Conservation (phyloP, 2,329 filamentous ascomycete species). For the Fusarium sp. region DNA sequence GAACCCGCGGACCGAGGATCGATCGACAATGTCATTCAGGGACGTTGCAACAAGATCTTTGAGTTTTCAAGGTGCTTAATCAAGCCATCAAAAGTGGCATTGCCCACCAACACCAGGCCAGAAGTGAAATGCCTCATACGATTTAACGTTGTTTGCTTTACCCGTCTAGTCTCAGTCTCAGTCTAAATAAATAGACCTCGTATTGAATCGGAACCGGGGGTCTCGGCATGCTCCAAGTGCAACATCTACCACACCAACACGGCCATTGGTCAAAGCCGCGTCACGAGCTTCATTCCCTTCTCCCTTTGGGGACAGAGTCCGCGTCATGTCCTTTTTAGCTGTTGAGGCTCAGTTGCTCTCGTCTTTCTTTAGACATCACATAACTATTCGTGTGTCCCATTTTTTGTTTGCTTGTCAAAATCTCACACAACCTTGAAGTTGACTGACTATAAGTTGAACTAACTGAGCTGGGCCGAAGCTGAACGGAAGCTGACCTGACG, state of each 20-base stretch:
- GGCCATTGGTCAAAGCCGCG: slow-evolving; percentile 31
- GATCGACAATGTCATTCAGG: slow-evolving; percentile 23
- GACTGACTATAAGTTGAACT: neutral
- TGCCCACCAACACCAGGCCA: neutral
- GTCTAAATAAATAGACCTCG: slow-evolving; percentile 11
- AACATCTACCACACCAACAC: slow-evolving; percentile 25
- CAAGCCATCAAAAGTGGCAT: slow-evolving; percentile 2
- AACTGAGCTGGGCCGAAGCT: neutral
- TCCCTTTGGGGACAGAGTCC: slow-evolving; percentile 27
- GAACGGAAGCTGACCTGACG: slow-evolving; percentile 1
- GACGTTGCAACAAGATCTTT: slow-evolving; percentile 14
- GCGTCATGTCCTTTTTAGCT: slow-evolving; percentile 22
- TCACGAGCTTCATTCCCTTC: slow-evolving; percentile 32
- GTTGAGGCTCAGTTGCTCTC: slow-evolving; percentile 18
- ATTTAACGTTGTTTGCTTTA: neutral
- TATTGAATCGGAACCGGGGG: slow-evolving; percentile 26
- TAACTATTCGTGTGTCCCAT: slow-evolving; percentile 8
- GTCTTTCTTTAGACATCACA: neutral
- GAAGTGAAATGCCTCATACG: slow-evolving; percentile 13
- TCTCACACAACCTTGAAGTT: neutral
- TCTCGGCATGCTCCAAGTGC: slow-evolving; percentile 32
- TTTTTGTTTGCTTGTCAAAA: neutral
- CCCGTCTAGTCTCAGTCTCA: slow-evolving; percentile 8
- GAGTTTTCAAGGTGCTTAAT: slow-evolving; percentile 4
- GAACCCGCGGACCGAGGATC: neutral